These are phyloP conservation scores for Fraxinus paxiana DNA, from an alignment of 305 asterid genomes.

Conservation along the genomic window DNA sequence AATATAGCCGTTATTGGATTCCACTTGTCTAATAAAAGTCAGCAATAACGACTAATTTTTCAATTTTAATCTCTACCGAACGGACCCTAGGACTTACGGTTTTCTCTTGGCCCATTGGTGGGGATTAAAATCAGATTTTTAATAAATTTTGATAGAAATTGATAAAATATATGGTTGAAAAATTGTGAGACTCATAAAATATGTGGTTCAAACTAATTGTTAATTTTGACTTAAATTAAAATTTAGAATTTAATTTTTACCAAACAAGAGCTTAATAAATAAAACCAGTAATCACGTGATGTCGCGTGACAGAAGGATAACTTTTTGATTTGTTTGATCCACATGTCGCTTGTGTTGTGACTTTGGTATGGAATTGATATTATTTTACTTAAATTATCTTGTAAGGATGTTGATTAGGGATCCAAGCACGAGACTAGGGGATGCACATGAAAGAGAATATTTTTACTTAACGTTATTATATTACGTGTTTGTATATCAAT, in stretches of 20 bases:
- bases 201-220: too few relatives aligned
- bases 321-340: slow-evolving; percentile 29
- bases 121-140: not conserved
- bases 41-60: too few relatives aligned
- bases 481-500: not conserved
- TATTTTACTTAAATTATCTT: slow-evolving; percentile 37
- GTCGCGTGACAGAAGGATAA: slow-evolving; percentile 66
- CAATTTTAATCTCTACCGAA: too few relatives aligned
- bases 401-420: slow-evolving; percentile 53
- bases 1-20: too few relatives aligned
- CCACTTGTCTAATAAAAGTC: too few relatives aligned
- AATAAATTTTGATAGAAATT: too few relatives aligned
- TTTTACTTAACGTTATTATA: not conserved
- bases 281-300: slow-evolving; percentile 59
- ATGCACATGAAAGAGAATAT: slow-evolving; percentile 26
- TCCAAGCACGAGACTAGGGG: slow-evolving; percentile 43
- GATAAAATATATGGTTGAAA: not conserved
- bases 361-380: slow-evolving; percentile 35
- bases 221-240: too few relatives aligned
- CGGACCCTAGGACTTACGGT: too few relatives aligned
- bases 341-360: slow-evolving; percentile 52
- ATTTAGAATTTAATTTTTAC: too few relatives aligned
- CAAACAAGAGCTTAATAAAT: not conserved
- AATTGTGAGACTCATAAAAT: not conserved
- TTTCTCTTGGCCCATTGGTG: too few relatives aligned